Conservation (phyloP, 768 basidiomycete species). For the Xerocomellus amylosporus region DNA sequence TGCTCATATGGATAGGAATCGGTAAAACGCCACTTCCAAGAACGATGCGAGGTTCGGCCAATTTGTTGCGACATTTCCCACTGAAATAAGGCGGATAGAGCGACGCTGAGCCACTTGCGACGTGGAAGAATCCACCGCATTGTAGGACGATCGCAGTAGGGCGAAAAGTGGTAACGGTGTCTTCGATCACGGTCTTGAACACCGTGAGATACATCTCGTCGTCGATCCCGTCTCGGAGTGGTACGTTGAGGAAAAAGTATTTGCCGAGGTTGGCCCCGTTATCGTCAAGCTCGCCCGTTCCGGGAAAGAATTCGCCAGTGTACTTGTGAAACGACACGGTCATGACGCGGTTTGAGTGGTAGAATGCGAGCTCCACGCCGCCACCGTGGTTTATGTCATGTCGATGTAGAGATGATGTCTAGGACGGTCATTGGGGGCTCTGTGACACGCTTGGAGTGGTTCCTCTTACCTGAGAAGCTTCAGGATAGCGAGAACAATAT, state of each 20-base stretch:
- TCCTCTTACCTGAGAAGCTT: constrained; percentile 75
- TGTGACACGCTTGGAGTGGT: neutral
- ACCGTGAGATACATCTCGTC: constrained; percentile 95
- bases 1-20: no score
- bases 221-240: constrained; percentile 93
- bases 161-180: constrained; percentile 84
- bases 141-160: constrained; percentile 92
- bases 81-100: no score
- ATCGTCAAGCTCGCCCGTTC: constrained; percentile 94
- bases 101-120: no score
- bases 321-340: constrained; percentile 99
- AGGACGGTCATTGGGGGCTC: neutral
- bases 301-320: constrained; percentile 97
- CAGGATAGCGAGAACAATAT: constrained; percentile 91
- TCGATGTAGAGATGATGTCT: constrained; percentile 97
- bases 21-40: no score
- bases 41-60: no score
- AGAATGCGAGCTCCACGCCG: constrained; percentile 97
- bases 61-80: no score
- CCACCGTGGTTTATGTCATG: constrained; percentile 99
- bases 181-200: constrained; percentile 96
- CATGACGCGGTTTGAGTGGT: constrained; percentile 96
- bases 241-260: constrained; percentile 94
- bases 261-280: constrained; percentile 83
- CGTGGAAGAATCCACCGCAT: no score